phyloP scores from a whole-genome alignment of 2,329 filamentous ascomycete genomes.

The Fusarium camptoceras region DNA sequence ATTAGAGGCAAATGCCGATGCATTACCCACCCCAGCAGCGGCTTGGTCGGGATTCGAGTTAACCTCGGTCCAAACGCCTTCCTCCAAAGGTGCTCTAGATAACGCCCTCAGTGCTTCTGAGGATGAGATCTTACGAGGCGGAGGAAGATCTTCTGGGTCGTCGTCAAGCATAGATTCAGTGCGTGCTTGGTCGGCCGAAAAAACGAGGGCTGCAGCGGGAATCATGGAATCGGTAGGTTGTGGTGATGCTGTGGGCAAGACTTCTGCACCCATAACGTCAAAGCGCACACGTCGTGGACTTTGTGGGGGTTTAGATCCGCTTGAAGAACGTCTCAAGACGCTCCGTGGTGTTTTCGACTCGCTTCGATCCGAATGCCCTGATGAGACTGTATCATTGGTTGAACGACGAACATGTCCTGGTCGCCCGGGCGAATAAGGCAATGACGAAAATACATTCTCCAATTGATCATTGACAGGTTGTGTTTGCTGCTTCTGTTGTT shows the following conservation, averaged over 20 bases:
- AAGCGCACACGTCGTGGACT: slow-evolving; percentile 74
- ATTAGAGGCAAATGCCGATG: slow-evolving; percentile 13
- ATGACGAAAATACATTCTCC: slow-evolving; percentile 31
- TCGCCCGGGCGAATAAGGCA: slow-evolving; percentile 43
- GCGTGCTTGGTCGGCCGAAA: slow-evolving; percentile 43
- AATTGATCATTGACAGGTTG: slow-evolving; percentile 17
- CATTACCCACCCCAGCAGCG: slow-evolving; percentile 35
- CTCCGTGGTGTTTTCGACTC: slow-evolving; percentile 64
- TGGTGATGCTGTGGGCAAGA: slow-evolving; percentile 70
- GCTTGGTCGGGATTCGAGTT: slow-evolving; percentile 51
- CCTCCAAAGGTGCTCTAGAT: slow-evolving; percentile 63
- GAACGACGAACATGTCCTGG: slow-evolving; percentile 54
- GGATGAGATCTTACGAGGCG: slow-evolving; percentile 66
- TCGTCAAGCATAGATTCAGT: slow-evolving; percentile 52
- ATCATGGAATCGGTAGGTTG: slow-evolving; percentile 52
- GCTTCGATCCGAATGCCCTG: slow-evolving; percentile 65
- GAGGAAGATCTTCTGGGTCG: slow-evolving; percentile 55
- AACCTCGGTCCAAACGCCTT: slow-evolving; percentile 63
- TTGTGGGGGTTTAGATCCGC: slow-evolving; percentile 60
- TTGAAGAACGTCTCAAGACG: slow-evolving; percentile 68
- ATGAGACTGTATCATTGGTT: slow-evolving; percentile 63
- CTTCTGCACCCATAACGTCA: slow-evolving; percentile 69
- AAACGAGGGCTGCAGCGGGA: slow-evolving; percentile 44
- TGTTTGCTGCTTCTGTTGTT: not conserved
- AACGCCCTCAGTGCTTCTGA: slow-evolving; percentile 66